Base-by-base conservation (phyloP, 2,329 filamentous ascomycete genomes). In the Pleoardoris graminearum region DNA sequence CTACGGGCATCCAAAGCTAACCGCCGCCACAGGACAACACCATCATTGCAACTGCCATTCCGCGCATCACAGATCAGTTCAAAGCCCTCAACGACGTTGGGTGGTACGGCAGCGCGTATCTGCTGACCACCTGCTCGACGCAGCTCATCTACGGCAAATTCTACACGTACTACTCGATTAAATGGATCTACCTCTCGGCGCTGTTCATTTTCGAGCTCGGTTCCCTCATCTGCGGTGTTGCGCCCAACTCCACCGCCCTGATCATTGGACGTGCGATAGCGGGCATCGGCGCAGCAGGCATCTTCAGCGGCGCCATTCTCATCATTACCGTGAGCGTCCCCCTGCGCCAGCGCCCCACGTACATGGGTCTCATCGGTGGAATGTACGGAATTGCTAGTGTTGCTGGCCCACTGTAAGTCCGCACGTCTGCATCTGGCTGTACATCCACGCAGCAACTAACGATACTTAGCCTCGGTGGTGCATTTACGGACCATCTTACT, bases 201-300 rank as follows among this genome's bases (percentile, higher is more conserved):
- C 68, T 81, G 21, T 58, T 70, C 53, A 75, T 80, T 62, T 82
- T 82, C 64, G 79, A 81, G 60, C 50, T 82, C 46, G 80, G 80
- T 16, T 79, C 76, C n/a, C 68, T 79, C 11, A 69, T 83, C 48
- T 82, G 80, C 54, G 80, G 76, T 58, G 72, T 76, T 23, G 79
- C 80, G 7, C 79, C 79, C 11, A 79, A 75, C 57, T 79, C 77
- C 4, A 74, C 64, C 2, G 75, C 79, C 14, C 65, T 83, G 29
- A 81, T 83, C 59, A 68, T 82, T 36, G 80, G 80, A 8, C 74
- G 80, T 50, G 79, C 78, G 0, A 67, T 83, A 39, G 74, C 79
- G 23, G 80, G 80, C 48, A 60, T 81, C 0, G 80, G 80, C 4
- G 73, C 73, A 12, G 79, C 79, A 25, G 80, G 80, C 21, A 76